Evolutionary conservation across 768 basidiomycete genomes (phyloP).

Genomic region (Lactarius akahatsu): DNA sequence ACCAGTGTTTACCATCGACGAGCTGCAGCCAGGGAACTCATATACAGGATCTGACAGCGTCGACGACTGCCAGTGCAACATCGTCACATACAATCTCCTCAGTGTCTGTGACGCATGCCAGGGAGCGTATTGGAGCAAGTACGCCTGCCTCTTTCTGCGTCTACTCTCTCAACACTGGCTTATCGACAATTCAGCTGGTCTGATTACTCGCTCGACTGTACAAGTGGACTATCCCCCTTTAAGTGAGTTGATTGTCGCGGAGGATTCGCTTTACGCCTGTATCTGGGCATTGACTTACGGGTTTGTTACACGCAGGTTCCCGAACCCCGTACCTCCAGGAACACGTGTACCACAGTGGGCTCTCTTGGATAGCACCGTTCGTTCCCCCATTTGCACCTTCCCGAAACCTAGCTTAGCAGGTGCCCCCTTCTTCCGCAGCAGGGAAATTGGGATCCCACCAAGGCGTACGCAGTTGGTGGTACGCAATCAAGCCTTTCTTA

Average conservation of each 20-base stretch:
- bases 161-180: not conserved
- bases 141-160: not conserved
- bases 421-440: not conserved
- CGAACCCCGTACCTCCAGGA: constrained; percentile 1
- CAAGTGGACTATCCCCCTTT: too few relatives aligned
- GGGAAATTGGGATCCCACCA: not conserved
- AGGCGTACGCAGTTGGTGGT: not conserved
- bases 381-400: not conserved
- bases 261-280: too few relatives aligned
- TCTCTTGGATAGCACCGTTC: not conserved
- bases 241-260: constrained; percentile 1
- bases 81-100: constrained; percentile 15
- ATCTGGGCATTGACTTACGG: not conserved
- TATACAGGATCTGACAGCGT: too few relatives aligned
- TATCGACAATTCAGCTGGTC: not conserved
- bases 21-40: too few relatives aligned
- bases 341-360: constrained; percentile 7
- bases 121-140: not conserved
- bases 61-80: constrained; percentile 20
- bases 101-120: constrained; percentile 24
- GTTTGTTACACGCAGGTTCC: not conserved
- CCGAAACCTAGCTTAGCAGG: not conserved
- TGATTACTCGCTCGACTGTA: not conserved
- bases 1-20: not conserved
- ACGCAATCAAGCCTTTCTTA: not conserved